Percentiles rank a stretch among this genome's conserved stretches.
Evolutionary conservation across 1,284 basidiomycete species (phyloP).

Genomic region (Leccinum fuscescens): DNA sequence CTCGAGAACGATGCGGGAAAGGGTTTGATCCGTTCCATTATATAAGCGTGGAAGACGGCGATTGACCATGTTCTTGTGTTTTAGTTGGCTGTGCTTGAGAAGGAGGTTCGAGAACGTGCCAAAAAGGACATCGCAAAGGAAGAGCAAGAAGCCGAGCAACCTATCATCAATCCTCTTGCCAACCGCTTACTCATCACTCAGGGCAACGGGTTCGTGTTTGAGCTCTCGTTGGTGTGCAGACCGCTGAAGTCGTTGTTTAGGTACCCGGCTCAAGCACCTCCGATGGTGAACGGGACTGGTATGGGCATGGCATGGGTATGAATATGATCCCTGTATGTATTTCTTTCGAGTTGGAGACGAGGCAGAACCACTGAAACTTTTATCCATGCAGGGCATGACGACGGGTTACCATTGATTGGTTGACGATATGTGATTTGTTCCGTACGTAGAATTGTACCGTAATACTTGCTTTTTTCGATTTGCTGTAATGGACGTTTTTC

Average conservation of each 20-base stretch:
- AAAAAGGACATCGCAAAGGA: constrained; percentile 87
- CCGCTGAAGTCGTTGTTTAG: constrained; percentile 25
- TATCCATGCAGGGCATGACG: constrained; percentile 30
- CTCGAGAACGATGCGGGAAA: constrained; percentile 72
- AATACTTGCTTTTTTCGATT: constrained; percentile 18
- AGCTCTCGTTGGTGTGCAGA: not conserved
- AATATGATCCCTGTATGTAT: constrained; percentile 45
- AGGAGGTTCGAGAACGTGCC: constrained; percentile 77
- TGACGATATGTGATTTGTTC: constrained; percentile 4
- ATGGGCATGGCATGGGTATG: constrained; percentile 16
- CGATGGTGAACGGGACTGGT: constrained; percentile 44
- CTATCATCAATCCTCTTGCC: constrained; percentile 74
- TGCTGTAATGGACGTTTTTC: constrained; percentile 28
- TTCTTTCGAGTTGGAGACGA: not conserved
- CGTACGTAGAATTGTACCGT: constrained; percentile 25
- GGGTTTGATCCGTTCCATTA: constrained; percentile 40
- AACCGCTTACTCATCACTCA: constrained; percentile 62
- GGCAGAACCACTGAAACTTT: constrained; percentile 13
- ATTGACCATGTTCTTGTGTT: constrained; percentile 13
- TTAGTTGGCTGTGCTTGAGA: constrained; percentile 73
- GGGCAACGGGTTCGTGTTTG: constrained; percentile 55
- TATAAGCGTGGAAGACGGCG: constrained; percentile 4
- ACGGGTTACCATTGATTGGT: constrained; percentile 31
- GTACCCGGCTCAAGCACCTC: constrained; percentile 43
- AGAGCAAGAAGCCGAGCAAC: constrained; percentile 76